Evolutionary conservation across 2,329 filamentous ascomycete species (phyloP), one percentile per base, ranked within the genome.

Genomic region (Pestalotiopsis sp.): DNA sequence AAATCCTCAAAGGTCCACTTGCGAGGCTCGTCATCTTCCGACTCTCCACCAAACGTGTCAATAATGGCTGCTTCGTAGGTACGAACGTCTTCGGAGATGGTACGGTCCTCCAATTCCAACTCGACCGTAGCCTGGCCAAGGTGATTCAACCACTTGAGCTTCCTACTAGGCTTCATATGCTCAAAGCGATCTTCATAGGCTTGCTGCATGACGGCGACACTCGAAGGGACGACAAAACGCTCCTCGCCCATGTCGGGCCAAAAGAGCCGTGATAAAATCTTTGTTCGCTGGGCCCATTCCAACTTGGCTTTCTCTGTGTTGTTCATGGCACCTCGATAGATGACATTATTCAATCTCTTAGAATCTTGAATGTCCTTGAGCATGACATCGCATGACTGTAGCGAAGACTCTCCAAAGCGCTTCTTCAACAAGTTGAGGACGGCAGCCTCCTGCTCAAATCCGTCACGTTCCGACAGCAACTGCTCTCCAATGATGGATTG

Each of bases 301-400:
- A 77, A 65, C 65, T 75, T 67, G 23, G 73, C 69, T 65, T 74
- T 74, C 7, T 75, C 70, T 60, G 72, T 73, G 23, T 73, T 73
- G 64, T 72, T 74, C 58, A 74, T 68, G 59, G 73, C 71, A 66
- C 75, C 83, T 68, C 85, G 86, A 57, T 89, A 84, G 61, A 97
- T 89, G 13, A 87, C 83, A 7, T 85, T 82, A 76, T 98, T 93
- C 69, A 97, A 89, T 57, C 89, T 87, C 70, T 87, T 86, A 1
- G 94, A 97, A 76, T 98, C 95, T 72, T 92, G 88, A 45, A 98
- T 92, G 78, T 99, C 96, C 72, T 92, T 93, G 68, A 99, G 88
- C 96, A 99, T 99, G 75, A 99, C 96, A 77, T 99, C 95, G 79
- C 95, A 98, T 63, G 93, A 93, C 78, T 98, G 96, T 60, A 99